phyloP scores from a whole-genome alignment of 2,329 filamentous ascomycete species.

The Nemania abortiva region DNA sequence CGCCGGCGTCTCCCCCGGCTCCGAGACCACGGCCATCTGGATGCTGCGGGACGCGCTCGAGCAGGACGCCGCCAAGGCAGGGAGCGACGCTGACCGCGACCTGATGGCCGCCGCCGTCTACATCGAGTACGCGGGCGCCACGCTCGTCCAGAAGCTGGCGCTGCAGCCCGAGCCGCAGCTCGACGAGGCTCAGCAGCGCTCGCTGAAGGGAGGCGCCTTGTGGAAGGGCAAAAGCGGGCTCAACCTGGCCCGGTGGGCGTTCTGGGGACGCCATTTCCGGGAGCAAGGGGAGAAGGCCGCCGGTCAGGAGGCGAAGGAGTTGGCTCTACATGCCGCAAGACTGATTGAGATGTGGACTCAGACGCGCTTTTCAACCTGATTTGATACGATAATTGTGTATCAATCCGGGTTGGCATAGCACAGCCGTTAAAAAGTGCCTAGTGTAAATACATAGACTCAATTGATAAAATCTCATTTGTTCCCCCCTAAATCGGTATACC shows the following conservation, averaged over 20 bases:
- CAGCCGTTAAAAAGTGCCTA: background rate
- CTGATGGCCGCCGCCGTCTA: slow-evolving; percentile 46
- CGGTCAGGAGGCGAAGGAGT: slow-evolving; percentile 36
- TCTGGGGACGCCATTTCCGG: slow-evolving; percentile 46
- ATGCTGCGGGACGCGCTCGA: slow-evolving; percentile 49
- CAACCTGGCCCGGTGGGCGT: slow-evolving; percentile 45
- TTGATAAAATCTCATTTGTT: background rate
- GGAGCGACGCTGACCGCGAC: slow-evolving; percentile 35
- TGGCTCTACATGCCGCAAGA: slow-evolving; percentile 45
- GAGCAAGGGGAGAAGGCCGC: slow-evolving; percentile 42
- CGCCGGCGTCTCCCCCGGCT: slow-evolving; percentile 40
- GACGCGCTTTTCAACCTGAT: slow-evolving; percentile 28
- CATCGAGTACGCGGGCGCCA: slow-evolving; percentile 47
- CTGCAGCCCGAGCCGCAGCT: slow-evolving; percentile 40
- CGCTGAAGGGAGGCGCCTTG: slow-evolving; percentile 42
- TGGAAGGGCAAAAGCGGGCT: slow-evolving; percentile 44
- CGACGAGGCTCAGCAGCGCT: slow-evolving; percentile 38
- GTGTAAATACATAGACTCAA: background rate
- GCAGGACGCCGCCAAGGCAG: slow-evolving; percentile 33
- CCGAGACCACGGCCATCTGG: slow-evolving; percentile 45
- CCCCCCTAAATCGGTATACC: background rate
- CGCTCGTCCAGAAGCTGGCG: slow-evolving; percentile 41
- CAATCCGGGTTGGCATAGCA: background rate
- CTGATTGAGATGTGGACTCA: slow-evolving; percentile 47
- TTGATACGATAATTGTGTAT: background rate